phyloP scores from a whole-genome alignment of 1,139 yeast species.

The Pichia cactophila region DNA sequence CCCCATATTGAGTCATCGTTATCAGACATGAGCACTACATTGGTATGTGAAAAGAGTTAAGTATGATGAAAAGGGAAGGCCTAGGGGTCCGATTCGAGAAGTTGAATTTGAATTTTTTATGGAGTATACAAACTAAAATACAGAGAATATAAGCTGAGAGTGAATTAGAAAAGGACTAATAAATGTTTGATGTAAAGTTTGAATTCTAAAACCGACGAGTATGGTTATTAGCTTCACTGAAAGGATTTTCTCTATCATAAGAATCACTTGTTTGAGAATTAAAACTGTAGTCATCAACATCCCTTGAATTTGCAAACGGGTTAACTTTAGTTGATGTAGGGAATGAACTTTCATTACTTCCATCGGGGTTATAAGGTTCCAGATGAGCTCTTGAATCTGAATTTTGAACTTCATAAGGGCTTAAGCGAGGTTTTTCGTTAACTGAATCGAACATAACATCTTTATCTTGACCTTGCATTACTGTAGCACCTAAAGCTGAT shows the following conservation, averaged over 20 bases:
- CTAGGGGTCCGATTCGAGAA: not conserved
- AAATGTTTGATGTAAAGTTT: not conserved
- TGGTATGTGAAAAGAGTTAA: not conserved
- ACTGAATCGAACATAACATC: constrained; percentile 34
- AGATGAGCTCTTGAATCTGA: constrained; percentile 39
- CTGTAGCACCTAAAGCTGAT: constrained; percentile 83
- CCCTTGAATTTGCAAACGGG: constrained; percentile 11
- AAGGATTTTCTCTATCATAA: constrained; percentile 10
- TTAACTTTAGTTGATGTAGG: constrained; percentile 5
- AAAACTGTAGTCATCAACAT: constrained; percentile 6
- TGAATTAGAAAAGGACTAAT: not conserved
- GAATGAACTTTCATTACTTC: constrained; percentile 10
- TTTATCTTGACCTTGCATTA: constrained; percentile 67
- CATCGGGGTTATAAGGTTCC: constrained; percentile 13
- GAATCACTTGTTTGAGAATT: not conserved
- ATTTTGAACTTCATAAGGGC: constrained; percentile 80
- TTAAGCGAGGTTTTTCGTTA: constrained; percentile 78
- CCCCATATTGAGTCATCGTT: constrained; percentile 1
- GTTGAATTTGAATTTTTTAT: not conserved
- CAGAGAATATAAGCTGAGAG: not conserved
- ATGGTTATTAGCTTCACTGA: constrained; percentile 1
- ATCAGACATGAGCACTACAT: not conserved
- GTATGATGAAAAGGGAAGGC: not conserved
- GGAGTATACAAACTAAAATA: not conserved
- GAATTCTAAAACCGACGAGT: not conserved